Evolutionary conservation across 441 rosid genomes (phyloP).

Genomic region (Jatropha podagrica): DNA sequence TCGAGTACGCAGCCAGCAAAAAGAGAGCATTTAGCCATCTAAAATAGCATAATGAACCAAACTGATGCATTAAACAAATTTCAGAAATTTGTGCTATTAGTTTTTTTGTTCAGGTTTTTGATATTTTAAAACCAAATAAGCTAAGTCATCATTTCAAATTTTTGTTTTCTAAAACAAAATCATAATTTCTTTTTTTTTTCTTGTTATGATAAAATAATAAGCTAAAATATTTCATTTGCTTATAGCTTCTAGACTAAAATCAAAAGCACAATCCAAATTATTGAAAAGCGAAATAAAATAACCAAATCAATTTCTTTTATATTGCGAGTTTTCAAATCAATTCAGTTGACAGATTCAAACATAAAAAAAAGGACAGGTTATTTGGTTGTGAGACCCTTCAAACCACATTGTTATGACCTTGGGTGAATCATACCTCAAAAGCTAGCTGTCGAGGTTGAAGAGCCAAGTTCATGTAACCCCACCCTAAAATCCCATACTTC

Average conservation of each 20-base stretch:
- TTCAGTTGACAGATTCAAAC: not conserved
- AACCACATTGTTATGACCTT: not conserved
- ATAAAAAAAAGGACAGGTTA: no score
- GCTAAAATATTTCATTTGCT: not conserved
- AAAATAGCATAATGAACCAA: not conserved
- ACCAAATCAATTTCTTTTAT: not conserved
- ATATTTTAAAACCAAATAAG: not conserved
- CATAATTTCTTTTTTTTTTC: not conserved
- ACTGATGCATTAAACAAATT: not conserved
- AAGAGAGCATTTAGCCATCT: not conserved
- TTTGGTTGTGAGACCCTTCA: not conserved
- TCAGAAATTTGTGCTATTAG: not conserved
- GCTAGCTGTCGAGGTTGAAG: no score
- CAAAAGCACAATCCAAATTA: not conserved
- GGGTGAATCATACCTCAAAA: no score
- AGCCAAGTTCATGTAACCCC: no score
- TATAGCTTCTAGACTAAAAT: not conserved
- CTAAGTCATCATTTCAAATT: conserved; percentile 1
- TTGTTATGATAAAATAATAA: conserved; percentile 1
- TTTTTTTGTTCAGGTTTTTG: not conserved
- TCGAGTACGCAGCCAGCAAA: not conserved
- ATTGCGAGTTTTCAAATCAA: not conserved
- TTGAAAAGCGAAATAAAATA: not conserved
- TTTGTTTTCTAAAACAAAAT: not conserved
- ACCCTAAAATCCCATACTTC: no score